Percentiles rank a stretch among this genome's conserved stretches.
Conservation (phyloP, 257 asterid species). For the Paraleonurus japonicus region DNA sequence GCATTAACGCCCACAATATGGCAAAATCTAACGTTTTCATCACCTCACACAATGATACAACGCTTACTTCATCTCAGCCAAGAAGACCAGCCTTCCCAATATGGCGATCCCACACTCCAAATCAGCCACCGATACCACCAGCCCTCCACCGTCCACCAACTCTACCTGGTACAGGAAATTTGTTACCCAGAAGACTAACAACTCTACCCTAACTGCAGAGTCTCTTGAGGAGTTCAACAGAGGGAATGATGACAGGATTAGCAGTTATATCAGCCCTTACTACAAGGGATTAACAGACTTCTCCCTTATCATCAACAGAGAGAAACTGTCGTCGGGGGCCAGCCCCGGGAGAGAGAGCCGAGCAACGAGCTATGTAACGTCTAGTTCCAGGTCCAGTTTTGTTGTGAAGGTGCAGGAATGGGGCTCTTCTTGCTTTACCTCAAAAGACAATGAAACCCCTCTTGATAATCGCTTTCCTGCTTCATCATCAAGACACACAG, state of each 20-base stretch:
- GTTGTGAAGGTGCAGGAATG: slow-evolving; percentile 52
- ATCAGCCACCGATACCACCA: slow-evolving; percentile 50
- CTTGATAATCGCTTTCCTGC: slow-evolving; percentile 9
- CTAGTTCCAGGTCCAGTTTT: slow-evolving; percentile 42
- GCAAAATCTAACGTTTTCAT: background rate
- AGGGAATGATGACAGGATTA: slow-evolving; percentile 32
- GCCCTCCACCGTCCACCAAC: slow-evolving; percentile 42
- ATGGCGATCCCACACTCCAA: slow-evolving; percentile 57
- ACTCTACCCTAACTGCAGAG: slow-evolving; percentile 38
- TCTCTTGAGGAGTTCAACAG: slow-evolving; percentile 50
- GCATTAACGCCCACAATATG: background rate
- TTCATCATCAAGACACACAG: slow-evolving; percentile 25
- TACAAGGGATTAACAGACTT: slow-evolving; percentile 67
- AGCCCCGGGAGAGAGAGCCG: slow-evolving; percentile 50
- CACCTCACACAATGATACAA: slow-evolving; percentile 11
- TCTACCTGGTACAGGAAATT: slow-evolving; percentile 49
- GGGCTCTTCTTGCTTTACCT: slow-evolving; percentile 51
- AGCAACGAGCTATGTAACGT: slow-evolving; percentile 34
- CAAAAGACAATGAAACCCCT: slow-evolving; percentile 29
- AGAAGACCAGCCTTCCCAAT: slow-evolving; percentile 14
- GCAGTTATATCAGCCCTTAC: slow-evolving; percentile 53
- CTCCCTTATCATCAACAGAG: slow-evolving; percentile 44
- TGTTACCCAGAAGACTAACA: slow-evolving; percentile 33
- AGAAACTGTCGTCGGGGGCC: slow-evolving; percentile 41
- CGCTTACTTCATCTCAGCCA: background rate